These are phyloP conservation scores for Scedosporium apiospermum DNA, from an alignment of 2,329 filamentous ascomycete genomes.

Conservation along the genomic window DNA sequence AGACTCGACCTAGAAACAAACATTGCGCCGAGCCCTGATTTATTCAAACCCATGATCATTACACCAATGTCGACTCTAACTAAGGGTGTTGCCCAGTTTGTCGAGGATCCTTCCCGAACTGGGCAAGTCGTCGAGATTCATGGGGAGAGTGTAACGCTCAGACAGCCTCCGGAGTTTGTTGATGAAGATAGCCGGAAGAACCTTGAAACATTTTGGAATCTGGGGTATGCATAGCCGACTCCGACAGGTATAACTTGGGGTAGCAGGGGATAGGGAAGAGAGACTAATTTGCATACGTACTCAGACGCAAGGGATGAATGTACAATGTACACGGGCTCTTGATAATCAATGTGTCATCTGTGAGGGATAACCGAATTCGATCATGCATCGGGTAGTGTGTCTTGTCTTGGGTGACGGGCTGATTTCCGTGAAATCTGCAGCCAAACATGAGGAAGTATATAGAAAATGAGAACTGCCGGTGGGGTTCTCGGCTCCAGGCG, in stretches of 20 bases:
- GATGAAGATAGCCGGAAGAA: conserved; percentile 38
- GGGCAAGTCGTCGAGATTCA: conserved; percentile 42
- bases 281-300: neutral
- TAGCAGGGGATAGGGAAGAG: neutral
- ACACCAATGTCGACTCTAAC: conserved; percentile 40
- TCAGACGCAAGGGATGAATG: neutral
- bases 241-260: neutral
- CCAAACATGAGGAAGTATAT: neutral
- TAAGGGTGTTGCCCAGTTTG: conserved; percentile 31
- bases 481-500: neutral
- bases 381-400: neutral
- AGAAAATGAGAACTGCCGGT: neutral
- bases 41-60: conserved; percentile 38
- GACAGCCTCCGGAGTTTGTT: conserved; percentile 32
- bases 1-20: conserved; percentile 27
- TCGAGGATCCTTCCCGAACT: conserved; percentile 27
- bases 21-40: conserved; percentile 29
- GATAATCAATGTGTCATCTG: conserved; percentile 1
- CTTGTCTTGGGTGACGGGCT: neutral
- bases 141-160: conserved; percentile 36
- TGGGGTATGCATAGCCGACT: conserved; percentile 28
- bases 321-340: neutral
- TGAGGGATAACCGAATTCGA: neutral
- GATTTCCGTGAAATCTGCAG: neutral
- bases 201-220: conserved; percentile 34